These are phyloP conservation scores for Annulohypoxylon moriforme DNA, from an alignment of 495 filamentous ascomycete species.

Conservation along the genomic window DNA sequence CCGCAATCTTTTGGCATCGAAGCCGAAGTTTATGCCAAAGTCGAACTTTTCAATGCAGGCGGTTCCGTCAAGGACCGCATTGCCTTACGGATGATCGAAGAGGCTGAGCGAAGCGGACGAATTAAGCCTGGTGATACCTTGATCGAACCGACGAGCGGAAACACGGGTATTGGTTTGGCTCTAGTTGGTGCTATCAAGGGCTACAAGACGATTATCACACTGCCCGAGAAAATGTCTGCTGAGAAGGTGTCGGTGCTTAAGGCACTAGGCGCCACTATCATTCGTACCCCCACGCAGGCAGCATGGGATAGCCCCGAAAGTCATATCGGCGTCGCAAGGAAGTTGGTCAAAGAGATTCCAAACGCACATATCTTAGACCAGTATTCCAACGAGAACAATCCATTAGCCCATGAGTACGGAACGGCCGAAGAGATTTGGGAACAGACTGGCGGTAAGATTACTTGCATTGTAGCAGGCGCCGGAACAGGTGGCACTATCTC, in stretches of 20 bases:
- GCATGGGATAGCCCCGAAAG: constrained; percentile 94
- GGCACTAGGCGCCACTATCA: constrained; percentile 95
- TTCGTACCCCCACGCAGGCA: constrained; percentile 95
- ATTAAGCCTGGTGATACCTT: constrained; percentile 98
- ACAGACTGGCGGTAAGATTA: constrained; percentile 87
- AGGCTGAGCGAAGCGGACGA: constrained; percentile 87
- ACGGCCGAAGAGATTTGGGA: constrained; percentile 97
- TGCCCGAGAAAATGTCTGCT: constrained; percentile 98
- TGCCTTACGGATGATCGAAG: constrained; percentile 96
- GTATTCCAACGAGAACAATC: constrained; percentile 92
- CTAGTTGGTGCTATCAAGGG: constrained; percentile 95
- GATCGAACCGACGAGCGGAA: constrained; percentile 97
- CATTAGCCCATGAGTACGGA: constrained; percentile 90
- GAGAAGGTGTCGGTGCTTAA: constrained; percentile 96
- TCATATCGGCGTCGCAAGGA: constrained; percentile 93
- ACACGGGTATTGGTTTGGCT: constrained; percentile 97
- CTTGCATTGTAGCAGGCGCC: constrained; percentile 87
- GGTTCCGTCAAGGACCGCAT: constrained; percentile 98
- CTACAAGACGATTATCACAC: constrained; percentile 97
- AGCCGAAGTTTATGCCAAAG: constrained; percentile 91
- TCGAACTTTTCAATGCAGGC: constrained; percentile 97
- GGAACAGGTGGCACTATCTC: constrained; percentile 97
- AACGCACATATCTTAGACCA: constrained; percentile 98
- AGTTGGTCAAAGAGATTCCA: constrained; percentile 93
- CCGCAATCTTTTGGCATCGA: constrained; percentile 91